A percentile compares a stretch with the other conserved stretches of the same genome.
These are phyloP conservation scores for Insectozyma bohioensis DNA, from an alignment of 1,139 yeast species.

Conservation along the genomic window DNA sequence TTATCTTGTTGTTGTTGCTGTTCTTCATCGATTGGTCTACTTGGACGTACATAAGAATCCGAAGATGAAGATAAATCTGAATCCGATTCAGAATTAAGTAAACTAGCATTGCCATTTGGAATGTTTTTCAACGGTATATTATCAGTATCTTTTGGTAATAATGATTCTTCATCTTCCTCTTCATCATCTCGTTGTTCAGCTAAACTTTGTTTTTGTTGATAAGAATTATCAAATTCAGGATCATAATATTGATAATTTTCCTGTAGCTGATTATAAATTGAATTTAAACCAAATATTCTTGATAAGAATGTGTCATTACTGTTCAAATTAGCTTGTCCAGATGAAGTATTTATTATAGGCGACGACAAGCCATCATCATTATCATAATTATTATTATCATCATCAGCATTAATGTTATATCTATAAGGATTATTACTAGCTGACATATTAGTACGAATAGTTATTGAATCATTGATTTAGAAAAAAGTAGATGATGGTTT, in stretches of 20 bases:
- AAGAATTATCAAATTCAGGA: slow-evolving; percentile 29
- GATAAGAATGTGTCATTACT: slow-evolving; percentile 53
- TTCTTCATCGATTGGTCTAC: slow-evolving; percentile 3
- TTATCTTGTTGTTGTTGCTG: slow-evolving; percentile 1
- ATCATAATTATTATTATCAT: too few relatives aligned
- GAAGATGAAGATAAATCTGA: slow-evolving; percentile 31
- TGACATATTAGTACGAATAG: neutral
- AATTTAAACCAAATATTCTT: slow-evolving; percentile 55
- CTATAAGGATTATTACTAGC: slow-evolving; percentile 5
- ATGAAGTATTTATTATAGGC: neutral
- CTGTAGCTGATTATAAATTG: slow-evolving; percentile 44
- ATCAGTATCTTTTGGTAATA: slow-evolving; percentile 2
- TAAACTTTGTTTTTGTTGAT: slow-evolving; percentile 12
- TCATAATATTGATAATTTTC: slow-evolving; percentile 42
- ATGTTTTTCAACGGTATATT: slow-evolving; percentile 1
- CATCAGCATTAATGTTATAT: slow-evolving; percentile 2
- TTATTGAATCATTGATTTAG: neutral
- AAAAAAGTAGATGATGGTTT: slow-evolving; percentile 1
- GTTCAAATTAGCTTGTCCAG: neutral
- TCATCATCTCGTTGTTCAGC: slow-evolving; percentile 12
- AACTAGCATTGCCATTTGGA: slow-evolving; percentile 11
- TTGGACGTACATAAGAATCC: slow-evolving; percentile 16
- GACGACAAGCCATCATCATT: too few relatives aligned
- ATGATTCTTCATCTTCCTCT: slow-evolving; percentile 1
- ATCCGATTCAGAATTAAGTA: slow-evolving; percentile 37